Conservation (phyloP, 2,329 filamentous ascomycete genomes). For the Cytospora paraplurivora region DNA sequence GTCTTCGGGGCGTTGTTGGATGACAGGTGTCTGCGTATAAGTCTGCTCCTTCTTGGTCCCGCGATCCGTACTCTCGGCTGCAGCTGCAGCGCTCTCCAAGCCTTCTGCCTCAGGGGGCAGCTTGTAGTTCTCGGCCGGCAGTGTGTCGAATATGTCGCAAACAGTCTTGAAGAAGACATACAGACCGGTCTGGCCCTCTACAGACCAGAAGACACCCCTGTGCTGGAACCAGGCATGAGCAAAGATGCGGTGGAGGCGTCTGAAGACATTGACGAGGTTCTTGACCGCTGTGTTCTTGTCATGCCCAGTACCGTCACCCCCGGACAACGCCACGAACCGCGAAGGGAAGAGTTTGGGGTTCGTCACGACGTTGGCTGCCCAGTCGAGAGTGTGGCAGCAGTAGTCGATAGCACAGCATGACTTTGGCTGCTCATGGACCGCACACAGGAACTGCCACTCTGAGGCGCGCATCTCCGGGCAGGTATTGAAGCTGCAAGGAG, state of each 20-base stretch:
- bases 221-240: constrained; percentile 99
- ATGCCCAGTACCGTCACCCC: constrained; percentile 62
- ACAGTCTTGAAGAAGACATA: constrained; percentile 98
- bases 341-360: constrained; percentile 95
- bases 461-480: constrained; percentile 98
- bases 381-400: constrained; percentile 97
- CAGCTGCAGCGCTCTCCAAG: constrained; percentile 51
- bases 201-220: constrained; percentile 89
- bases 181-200: constrained; percentile 86
- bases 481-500: constrained; percentile 83
- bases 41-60: constrained; percentile 31
- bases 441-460: constrained; percentile 98
- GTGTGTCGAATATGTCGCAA: constrained; percentile 85
- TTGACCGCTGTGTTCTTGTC: constrained; percentile 69
- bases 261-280: constrained; percentile 92
- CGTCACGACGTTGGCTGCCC: constrained; percentile 92
- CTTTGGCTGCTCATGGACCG: constrained; percentile 95
- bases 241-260: constrained; percentile 92
- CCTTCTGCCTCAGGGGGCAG: constrained; percentile 92
- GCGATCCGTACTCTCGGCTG: constrained; percentile 25
- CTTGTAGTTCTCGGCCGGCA: constrained; percentile 94
- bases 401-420: constrained; percentile 98
- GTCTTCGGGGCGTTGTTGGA: constrained; percentile 40
- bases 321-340: constrained; percentile 63
- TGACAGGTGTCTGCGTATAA: constrained; percentile 33